Evolutionary conservation across 352 stramenopile species (phyloP).

Genomic region (Globisporangium barbulae): DNA sequence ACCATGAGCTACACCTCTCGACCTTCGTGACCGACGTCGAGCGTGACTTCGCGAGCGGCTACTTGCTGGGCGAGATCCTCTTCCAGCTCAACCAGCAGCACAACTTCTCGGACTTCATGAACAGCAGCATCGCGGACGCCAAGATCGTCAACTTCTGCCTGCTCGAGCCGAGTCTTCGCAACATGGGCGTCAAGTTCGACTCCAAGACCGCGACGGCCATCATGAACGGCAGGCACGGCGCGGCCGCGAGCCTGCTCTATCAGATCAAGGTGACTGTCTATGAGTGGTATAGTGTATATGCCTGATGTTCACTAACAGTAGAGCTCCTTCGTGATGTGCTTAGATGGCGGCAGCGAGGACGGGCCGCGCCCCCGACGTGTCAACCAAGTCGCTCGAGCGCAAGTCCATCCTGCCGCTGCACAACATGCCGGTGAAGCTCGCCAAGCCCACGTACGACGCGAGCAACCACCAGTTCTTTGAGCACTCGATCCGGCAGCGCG

Average conservation of each 20-base stretch:
- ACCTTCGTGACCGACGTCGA: conserved; percentile 60
- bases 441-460: conserved; percentile 52
- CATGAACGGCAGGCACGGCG: conserved; percentile 73
- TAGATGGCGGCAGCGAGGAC: conserved; percentile 48
- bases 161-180: conserved; percentile 70
- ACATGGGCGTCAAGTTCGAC: conserved; percentile 76
- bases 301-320: background rate
- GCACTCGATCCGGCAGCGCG: conserved; percentile 57
- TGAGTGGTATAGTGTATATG: background rate
- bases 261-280: conserved; percentile 68
- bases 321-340: conserved; percentile 4
- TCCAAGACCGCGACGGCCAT: conserved; percentile 67
- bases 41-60: conserved; percentile 80
- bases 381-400: conserved; percentile 45
- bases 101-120: conserved; percentile 82
- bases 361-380: conserved; percentile 43
- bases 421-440: conserved; percentile 55
- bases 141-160: conserved; percentile 91
- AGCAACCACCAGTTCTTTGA: conserved; percentile 67
- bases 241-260: conserved; percentile 75
- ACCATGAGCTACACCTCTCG: conserved; percentile 79
- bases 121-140: conserved; percentile 63
- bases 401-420: conserved; percentile 48
- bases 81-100: conserved; percentile 87
- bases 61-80: conserved; percentile 82